These are phyloP conservation scores for Kodamaea plutei DNA, from an alignment of 1,139 yeast genomes.

Conservation along the genomic window DNA sequence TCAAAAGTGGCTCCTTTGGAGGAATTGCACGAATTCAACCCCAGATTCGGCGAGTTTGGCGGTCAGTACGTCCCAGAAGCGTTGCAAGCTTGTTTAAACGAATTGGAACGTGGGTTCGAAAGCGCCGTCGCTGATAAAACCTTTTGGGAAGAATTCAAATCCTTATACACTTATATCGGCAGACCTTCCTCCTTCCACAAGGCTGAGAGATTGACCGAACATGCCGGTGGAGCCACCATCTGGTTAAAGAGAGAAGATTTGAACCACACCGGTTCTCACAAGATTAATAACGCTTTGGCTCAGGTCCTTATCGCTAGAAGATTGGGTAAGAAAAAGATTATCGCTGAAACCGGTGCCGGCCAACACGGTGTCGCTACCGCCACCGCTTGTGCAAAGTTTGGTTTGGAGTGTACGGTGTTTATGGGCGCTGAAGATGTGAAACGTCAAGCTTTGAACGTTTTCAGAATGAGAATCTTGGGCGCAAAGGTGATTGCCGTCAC, in stretches of 20 bases:
- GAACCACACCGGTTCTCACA: constrained; percentile 97
- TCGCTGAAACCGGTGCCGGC: constrained; percentile 99
- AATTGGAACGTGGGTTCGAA: constrained; percentile 84
- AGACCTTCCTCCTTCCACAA: constrained; percentile 91
- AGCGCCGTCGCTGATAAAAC: constrained; percentile 80
- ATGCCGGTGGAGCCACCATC: constrained; percentile 94
- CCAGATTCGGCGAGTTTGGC: constrained; percentile 91
- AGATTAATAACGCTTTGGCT: constrained; percentile 93
- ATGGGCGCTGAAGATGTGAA: constrained; percentile 99
- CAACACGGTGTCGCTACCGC: constrained; percentile 99
- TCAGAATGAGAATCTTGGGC: constrained; percentile 94
- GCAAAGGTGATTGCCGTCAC: constrained; percentile 92
- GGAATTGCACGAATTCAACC: constrained; percentile 57
- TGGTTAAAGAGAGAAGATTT: constrained; percentile 98
- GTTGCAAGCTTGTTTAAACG: constrained; percentile 82
- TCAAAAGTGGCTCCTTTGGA: constrained; percentile 40
- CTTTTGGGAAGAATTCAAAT: constrained; percentile 89
- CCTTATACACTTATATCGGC: constrained; percentile 83
- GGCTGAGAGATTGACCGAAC: constrained; percentile 85
- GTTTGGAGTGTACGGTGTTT: constrained; percentile 89
- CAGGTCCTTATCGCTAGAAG: constrained; percentile 90
- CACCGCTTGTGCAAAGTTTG: constrained; percentile 97
- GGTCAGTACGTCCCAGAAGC: constrained; percentile 99
- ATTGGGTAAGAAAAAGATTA: constrained; percentile 83
- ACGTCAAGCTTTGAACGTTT: constrained; percentile 96